Base-by-base conservation (phyloP, 2,329 filamentous ascomycete species). In the Chlorencoelia australis region DNA sequence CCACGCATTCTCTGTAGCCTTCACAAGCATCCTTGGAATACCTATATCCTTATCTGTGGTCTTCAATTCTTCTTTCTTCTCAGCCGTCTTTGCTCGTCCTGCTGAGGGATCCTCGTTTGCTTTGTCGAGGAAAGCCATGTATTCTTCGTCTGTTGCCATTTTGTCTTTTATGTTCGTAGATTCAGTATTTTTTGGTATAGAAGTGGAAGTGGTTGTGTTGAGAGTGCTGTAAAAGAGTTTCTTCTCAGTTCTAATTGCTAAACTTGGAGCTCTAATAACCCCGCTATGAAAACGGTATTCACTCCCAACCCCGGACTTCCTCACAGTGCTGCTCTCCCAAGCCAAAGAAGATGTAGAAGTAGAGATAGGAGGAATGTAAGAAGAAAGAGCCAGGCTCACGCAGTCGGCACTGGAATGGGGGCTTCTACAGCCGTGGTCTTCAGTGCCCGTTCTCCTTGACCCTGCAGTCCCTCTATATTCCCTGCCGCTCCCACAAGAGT, bases 121-220 rank as follows among this genome's bases (percentile, higher is more conserved):
- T 65, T 91, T 91, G 57, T 91, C 72, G 39, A 95, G 68, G 57
- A 95, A 94, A 41, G 80, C 68, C 61, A 78, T 73, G 66, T 94
- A 95, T 44, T 82, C 81, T 43, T 82, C 76, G 67, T 94, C 86
- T 36, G 77, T 79, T 6, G 77, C 73, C 80, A 84, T 85, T 13
- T 49, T 47, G 13, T 36, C 32, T 26, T 17, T 27, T 19, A 10
- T 13, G n/a, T 15, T 18, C 9, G 9, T 21, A 10, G 26, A 14
- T 14, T 4, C 13, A 17, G 11, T 21, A 7, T 7, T 4, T 37
- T 14, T 30, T 16, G 17, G 22, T 20, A 22, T 35, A 31, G 20
- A 11, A 21, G 19, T 15, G 11, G 20, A 9, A 14, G 30, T 31
- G 13, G 25, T 5, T 22, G 11, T 39, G 13, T 7, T 10, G 21